A percentile compares a stretch with the other conserved stretches of the same genome.
These are phyloP conservation scores for Brassica balearica DNA, from an alignment of 441 rosid genomes.

Conservation along the genomic window DNA sequence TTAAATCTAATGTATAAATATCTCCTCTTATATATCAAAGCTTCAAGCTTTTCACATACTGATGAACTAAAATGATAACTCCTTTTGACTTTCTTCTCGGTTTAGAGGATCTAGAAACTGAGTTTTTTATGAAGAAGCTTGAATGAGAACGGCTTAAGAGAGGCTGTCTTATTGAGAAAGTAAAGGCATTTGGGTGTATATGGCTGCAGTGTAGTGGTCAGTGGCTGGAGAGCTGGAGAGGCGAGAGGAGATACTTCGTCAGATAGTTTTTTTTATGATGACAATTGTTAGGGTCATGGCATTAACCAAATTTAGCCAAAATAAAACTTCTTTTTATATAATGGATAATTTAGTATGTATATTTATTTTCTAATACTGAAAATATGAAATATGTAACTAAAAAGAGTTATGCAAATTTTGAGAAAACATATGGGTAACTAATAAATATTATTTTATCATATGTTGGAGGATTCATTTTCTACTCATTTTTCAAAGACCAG, in stretches of 20 bases:
- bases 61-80: conserved; percentile 17
- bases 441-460: background rate
- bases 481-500: background rate
- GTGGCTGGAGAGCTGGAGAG: conserved; percentile 40
- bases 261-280: conserved; percentile 12
- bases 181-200: background rate
- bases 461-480: background rate
- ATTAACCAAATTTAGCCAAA: conserved; percentile 23
- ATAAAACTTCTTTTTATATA: conserved; percentile 2
- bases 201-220: conserved; percentile 37
- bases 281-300: background rate
- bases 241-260: conserved; percentile 23
- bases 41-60: conserved; percentile 6
- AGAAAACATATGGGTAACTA: background rate
- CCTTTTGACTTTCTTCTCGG: conserved; percentile 4
- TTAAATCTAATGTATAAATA: background rate
- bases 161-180: conserved; percentile 9
- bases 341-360: conserved; percentile 7
- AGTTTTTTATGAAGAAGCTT: background rate
- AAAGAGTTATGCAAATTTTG: background rate
- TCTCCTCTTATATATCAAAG: background rate
- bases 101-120: conserved; percentile 25
- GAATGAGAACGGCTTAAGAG: conserved; percentile 31
- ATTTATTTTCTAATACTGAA: background rate
- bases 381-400: background rate